phyloP scores from a whole-genome alignment of 202 grass and related monocot species.

The Musa balbisiana region DNA sequence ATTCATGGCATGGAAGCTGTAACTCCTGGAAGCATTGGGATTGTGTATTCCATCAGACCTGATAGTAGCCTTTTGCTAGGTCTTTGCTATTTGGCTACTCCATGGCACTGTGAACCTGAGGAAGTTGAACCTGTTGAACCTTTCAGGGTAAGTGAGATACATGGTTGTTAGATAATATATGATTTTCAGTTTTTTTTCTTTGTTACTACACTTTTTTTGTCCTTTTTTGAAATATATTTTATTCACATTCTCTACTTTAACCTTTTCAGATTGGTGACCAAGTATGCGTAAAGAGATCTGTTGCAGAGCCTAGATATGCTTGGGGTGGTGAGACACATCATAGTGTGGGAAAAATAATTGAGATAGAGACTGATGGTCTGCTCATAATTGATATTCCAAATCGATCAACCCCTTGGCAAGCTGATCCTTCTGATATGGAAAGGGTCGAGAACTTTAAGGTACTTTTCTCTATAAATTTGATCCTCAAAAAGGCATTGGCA shows the following conservation, averaged over 20 bases:
- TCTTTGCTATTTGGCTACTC: conserved; percentile 84
- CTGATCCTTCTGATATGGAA: conserved; percentile 99
- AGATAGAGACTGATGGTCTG: conserved; percentile 78
- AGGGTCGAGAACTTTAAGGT: conserved; percentile 93
- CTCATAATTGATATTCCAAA: conserved; percentile 85
- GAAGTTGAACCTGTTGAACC: conserved; percentile 97
- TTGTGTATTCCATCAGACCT: conserved; percentile 91
- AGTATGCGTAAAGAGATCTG: conserved; percentile 94
- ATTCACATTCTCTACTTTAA: conserved; percentile 21
- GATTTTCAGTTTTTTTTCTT: not conserved
- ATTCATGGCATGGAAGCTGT: conserved; percentile 93
- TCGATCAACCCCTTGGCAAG: conserved; percentile 55
- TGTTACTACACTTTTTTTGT: not conserved
- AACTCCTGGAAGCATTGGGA: conserved; percentile 86
- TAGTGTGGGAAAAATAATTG: conserved; percentile 91
- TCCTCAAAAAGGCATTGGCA: not conserved
- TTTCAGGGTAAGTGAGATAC: conserved; percentile 54
- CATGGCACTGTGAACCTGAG: conserved; percentile 96
- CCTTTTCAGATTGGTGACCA: conserved; percentile 78
- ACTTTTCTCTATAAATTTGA: conserved; percentile 18
- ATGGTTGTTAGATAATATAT: not conserved
- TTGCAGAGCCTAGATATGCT: conserved; percentile 91
- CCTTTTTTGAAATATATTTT: conserved; percentile 26
- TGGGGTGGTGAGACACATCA: conserved; percentile 99
- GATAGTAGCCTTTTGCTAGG: conserved; percentile 91